Evolutionary conservation across 2,329 filamentous ascomycete genomes (phyloP).

Genomic region (Paraconiothyrium brasiliense): DNA sequence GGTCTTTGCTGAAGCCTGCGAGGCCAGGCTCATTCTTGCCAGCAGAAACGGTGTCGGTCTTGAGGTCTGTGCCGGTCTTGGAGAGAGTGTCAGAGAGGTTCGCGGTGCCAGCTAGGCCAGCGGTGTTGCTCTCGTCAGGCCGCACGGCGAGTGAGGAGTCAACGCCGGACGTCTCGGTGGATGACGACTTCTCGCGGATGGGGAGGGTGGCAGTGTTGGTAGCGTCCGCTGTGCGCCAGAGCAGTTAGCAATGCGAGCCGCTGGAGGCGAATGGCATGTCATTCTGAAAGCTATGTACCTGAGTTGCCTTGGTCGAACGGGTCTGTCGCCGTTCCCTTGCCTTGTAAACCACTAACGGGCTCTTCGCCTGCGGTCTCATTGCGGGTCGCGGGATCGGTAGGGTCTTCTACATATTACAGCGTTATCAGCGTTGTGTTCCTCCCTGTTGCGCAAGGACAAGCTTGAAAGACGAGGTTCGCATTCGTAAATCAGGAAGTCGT

Average conservation of each 20-base stretch:
- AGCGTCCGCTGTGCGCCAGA: conserved; percentile 15
- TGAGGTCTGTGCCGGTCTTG: conserved; percentile 32
- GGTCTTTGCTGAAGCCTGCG: neutral
- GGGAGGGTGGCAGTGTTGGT: conserved; percentile 15
- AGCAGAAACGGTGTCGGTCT: neutral
- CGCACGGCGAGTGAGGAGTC: neutral
- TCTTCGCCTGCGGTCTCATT: conserved; percentile 62
- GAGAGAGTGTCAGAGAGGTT: conserved; percentile 41
- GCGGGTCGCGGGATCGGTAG: conserved; percentile 39
- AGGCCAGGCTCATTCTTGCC: neutral
- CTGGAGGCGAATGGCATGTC: conserved; percentile 19
- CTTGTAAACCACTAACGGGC: conserved; percentile 76
- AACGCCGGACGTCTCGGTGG: conserved; percentile 19
- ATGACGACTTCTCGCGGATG: conserved; percentile 9
- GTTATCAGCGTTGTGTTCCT: neutral
- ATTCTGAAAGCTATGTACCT: conserved; percentile 51
- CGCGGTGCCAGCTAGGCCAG: conserved; percentile 29
- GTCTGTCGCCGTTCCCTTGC: conserved; percentile 72
- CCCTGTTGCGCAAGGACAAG: neutral
- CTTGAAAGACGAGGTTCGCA: neutral
- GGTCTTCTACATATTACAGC: neutral
- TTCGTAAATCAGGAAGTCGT: conserved; percentile 28
- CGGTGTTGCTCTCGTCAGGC: conserved; percentile 25
- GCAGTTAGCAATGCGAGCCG: conserved; percentile 3
- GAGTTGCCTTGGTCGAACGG: conserved; percentile 83